Conservation (phyloP, 768 basidiomycete genomes). For the Termitomyces sp. region DNA sequence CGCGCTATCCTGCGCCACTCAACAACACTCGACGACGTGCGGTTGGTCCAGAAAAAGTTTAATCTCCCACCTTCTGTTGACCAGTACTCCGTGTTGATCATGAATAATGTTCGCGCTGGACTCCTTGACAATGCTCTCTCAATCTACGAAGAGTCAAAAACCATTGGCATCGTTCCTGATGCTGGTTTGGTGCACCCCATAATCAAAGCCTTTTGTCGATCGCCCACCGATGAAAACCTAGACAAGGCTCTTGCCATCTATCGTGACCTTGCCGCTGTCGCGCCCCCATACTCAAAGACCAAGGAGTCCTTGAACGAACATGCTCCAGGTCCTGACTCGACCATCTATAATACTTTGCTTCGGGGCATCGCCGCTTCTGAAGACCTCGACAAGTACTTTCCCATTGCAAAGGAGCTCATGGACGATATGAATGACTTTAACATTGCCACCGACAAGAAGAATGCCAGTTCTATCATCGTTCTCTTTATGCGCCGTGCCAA, state of each 20-base stretch:
- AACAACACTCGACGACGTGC: conserved; percentile 36
- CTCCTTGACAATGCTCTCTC: conserved; percentile 38
- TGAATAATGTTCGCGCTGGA: conserved; percentile 39
- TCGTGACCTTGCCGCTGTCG: conserved; percentile 36
- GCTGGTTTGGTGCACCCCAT: conserved; percentile 52
- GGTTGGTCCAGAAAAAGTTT: conserved; percentile 36
- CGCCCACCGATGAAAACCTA: conserved; percentile 37
- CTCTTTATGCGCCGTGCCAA: conserved; percentile 63
- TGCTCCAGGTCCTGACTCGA: conserved; percentile 41
- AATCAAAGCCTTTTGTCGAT: conserved; percentile 45
- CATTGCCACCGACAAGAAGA: conserved; percentile 40
- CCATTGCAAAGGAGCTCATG: conserved; percentile 46
- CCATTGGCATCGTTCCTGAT: conserved; percentile 42
- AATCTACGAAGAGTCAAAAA: conserved; percentile 45
- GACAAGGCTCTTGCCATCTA: conserved; percentile 55
- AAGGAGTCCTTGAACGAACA: conserved; percentile 23
- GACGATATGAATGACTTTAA: conserved; percentile 61
- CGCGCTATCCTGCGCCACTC: conserved; percentile 40
- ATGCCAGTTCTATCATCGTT: conserved; percentile 51
- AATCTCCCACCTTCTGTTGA: conserved; percentile 32
- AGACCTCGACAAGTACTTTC: conserved; percentile 44
- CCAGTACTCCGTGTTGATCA: conserved; percentile 56
- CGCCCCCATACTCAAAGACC: conserved; percentile 19
- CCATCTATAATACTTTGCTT: conserved; percentile 53
- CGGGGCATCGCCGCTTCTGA: conserved; percentile 42